Percentiles rank a stretch among this genome's conserved stretches.
Evolutionary conservation across 2,329 filamentous ascomycete species (phyloP).

Genomic region (Trichoderma pleuroti): DNA sequence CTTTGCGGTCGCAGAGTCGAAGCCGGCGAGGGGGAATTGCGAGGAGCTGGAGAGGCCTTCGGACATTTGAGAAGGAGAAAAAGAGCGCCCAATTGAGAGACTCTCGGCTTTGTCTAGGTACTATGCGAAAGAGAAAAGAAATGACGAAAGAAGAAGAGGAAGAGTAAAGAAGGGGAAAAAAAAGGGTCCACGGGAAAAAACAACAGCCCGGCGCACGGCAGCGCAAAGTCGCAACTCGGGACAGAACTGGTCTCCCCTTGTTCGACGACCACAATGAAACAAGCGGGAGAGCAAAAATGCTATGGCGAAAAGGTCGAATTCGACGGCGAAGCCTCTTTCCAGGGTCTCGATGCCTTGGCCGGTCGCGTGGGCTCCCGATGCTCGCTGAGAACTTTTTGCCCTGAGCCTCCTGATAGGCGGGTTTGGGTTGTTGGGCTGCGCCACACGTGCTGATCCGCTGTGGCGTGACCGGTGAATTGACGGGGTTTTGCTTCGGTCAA

Average conservation of each 20-base stretch:
- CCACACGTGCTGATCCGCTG: constrained; percentile 13
- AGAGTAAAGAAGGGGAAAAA: background rate
- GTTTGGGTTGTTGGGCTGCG: background rate
- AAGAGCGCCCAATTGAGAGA: background rate
- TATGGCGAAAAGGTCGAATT: background rate
- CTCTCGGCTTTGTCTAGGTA: background rate
- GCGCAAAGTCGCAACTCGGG: background rate
- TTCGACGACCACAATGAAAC: background rate
- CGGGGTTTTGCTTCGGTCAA: background rate
- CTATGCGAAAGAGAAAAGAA: background rate
- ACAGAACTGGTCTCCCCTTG: background rate
- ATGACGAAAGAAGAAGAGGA: background rate
- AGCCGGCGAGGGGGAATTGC: constrained; percentile 17
- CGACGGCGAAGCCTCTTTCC: background rate
- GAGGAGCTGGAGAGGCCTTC: constrained; percentile 15
- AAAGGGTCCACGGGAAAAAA: background rate
- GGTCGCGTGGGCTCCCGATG: constrained; percentile 8
- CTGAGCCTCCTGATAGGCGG: constrained; percentile 8
- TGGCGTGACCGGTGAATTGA: constrained; percentile 8
- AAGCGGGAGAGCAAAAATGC: background rate
- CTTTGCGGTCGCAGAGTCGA: constrained; percentile 16
- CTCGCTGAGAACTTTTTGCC: constrained; percentile 12
- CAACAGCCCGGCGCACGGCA: background rate
- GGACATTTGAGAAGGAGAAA: constrained; percentile 11
- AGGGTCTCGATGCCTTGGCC: constrained; percentile 10